These are phyloP conservation scores for Lactarius evosmus DNA, from an alignment of 768 basidiomycete genomes.

Conservation along the genomic window DNA sequence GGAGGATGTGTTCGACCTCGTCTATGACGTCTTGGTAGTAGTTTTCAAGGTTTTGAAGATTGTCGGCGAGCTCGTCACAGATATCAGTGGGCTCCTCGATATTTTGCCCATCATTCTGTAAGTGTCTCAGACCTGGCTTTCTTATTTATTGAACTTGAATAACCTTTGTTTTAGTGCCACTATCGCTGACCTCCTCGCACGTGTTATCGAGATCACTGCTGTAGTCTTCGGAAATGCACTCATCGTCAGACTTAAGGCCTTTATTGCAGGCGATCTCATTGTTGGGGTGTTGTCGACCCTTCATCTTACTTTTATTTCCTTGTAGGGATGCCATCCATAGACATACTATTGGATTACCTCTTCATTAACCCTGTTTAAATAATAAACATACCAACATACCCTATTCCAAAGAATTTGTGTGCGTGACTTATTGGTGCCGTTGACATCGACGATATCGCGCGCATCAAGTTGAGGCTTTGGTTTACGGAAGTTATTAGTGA, in stretches of 20 bases:
- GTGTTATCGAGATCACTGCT: background rate
- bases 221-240: background rate
- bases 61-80: background rate
- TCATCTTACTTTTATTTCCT: background rate
- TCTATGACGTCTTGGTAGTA: background rate
- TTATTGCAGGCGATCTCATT: background rate
- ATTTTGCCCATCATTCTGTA: background rate
- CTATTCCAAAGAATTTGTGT: background rate
- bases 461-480: too few species aligned
- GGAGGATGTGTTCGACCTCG: constrained; percentile 27
- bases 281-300: background rate
- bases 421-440: too few species aligned
- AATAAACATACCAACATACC: background rate
- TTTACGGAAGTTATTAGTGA: too few species aligned
- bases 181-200: background rate
- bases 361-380: background rate
- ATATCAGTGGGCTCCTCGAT: background rate
- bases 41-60: background rate
- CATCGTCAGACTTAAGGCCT: background rate
- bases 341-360: background rate
- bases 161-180: background rate
- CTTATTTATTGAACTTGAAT: background rate
- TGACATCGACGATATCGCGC: too few species aligned
- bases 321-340: background rate
- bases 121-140: background rate